Evolutionary conservation across 2,329 filamentous ascomycete genomes (phyloP), one percentile per base, ranked within the genome.

Genomic region (Fusarium nematophilum): DNA sequence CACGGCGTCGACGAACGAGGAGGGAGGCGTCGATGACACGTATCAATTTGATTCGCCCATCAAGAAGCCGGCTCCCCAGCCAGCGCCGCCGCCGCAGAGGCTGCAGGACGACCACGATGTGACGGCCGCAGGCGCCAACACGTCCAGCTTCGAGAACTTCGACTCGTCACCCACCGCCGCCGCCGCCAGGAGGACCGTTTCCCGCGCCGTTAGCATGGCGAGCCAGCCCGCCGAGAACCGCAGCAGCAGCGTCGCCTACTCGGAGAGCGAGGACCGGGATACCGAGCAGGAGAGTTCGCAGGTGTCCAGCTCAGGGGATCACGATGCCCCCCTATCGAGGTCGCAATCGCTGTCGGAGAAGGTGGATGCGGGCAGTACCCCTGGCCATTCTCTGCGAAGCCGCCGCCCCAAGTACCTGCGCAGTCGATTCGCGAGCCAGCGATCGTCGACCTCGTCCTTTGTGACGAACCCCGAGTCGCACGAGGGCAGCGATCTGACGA

Each of bases 401-500:
- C 76, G 75, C n/a, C 78, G 82, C 27, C 84, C 85, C 10, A 86
- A 83, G 62, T 88, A 84, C 60, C 73, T 89, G 14, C 81, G 82
- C 48, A 87, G 83, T 69, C 80, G 83, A 29, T 80, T 82, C 66
- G 78, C 78, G 29, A 88, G 85, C 69, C 82, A 86, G 62, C 78
- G 84, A 48, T 88, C 86, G 4, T 88, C 86, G 2, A 79, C 83
- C 3, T 88, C 86, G 1, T 88, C 86, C 2, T 82, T 85, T 33
- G 70, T 78, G n/a, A 82, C 82, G 13, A 84, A 83, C 44, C 72
- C 78, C 2, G 83, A 84, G n/a, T 76, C 76, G 5, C 74, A 81
- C 37, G 83, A 86, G 29, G 86, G 86, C n/a, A 94, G 89, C 69
- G 92, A 96, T 62, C 84, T 83, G 4, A 93, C 90, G 5, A 79